Evolutionary conservation across 139 green algal genomes (phyloP).

Genomic region (Ostreobium quekettii): DNA sequence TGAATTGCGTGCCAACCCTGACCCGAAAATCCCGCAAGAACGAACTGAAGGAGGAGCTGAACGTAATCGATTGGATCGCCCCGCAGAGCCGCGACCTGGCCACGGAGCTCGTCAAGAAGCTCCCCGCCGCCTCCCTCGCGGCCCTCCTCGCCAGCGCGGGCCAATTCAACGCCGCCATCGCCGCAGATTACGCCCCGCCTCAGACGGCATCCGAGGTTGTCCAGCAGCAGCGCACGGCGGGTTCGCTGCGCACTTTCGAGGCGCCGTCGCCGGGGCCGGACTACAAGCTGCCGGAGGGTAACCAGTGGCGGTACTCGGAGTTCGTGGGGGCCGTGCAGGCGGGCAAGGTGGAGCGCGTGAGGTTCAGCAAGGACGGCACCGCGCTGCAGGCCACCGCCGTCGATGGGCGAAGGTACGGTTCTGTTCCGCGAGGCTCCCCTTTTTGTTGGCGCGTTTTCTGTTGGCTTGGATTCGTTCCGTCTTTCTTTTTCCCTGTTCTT

Average conservation of each 20-base stretch:
- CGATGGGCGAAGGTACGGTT: slow-evolving; percentile 41
- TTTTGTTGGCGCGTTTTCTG: no score
- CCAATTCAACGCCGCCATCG: slow-evolving; percentile 20
- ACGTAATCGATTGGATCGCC: no score
- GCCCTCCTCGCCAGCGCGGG: slow-evolving; percentile 38
- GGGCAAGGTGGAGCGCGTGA: slow-evolving; percentile 94
- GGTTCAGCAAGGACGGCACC: slow-evolving; percentile 95
- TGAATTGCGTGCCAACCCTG: no score
- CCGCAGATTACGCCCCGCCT: slow-evolving; percentile 41
- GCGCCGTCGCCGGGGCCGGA: slow-evolving; percentile 34
- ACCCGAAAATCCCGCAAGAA: no score
- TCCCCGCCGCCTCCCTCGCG: slow-evolving; percentile 46
- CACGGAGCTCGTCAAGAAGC: slow-evolving; percentile 31
- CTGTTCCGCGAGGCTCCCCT: no score
- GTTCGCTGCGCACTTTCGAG: slow-evolving; percentile 26
- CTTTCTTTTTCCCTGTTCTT: no score
- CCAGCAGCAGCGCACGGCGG: slow-evolving; percentile 24
- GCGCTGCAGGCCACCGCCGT: slow-evolving; percentile 64
- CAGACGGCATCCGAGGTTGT: slow-evolving; percentile 27
- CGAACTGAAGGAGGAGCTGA: no score
- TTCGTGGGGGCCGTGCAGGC: slow-evolving; percentile 88
- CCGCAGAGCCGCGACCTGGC: slow-evolving; percentile 31
- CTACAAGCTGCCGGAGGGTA: slow-evolving; percentile 82
- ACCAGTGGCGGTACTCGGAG: slow-evolving; percentile 94
- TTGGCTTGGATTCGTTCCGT: no score